These are phyloP conservation scores for Triadica sebifera DNA, from an alignment of 345 rosid genomes.

Conservation along the genomic window DNA sequence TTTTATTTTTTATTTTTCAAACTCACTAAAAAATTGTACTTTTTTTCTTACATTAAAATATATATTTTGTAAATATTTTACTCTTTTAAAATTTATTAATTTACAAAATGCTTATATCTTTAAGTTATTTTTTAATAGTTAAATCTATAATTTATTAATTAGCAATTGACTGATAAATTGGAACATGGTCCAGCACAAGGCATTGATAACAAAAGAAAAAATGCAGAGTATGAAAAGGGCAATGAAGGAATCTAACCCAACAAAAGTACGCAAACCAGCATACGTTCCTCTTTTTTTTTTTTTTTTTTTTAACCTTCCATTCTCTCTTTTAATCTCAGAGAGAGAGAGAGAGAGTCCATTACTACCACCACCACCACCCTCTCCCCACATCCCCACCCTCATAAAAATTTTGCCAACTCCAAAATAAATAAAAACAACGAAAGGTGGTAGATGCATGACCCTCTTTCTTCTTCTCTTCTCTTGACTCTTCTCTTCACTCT, in stretches of 20 bases:
- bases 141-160: too few species aligned
- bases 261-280: constrained; percentile 19
- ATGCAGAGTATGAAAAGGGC: constrained; percentile 25
- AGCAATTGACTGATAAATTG: too few species aligned
- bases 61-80: too few species aligned
- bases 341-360: too few species aligned
- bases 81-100: too few species aligned
- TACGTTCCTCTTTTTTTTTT: constrained; percentile 12
- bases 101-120: too few species aligned
- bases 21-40: too few species aligned
- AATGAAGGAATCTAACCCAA: constrained; percentile 27
- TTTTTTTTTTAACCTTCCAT: constrained; percentile 1
- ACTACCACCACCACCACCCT: constrained; percentile 17
- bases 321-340: neutral
- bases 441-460: constrained; percentile 90
- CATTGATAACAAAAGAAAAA: neutral
- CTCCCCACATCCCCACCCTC: constrained; percentile 10
- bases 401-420: constrained; percentile 4
- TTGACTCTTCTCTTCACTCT: too few species aligned
- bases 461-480: constrained; percentile 16
- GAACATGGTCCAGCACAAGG: neutral
- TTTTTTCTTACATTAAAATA: too few species aligned
- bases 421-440: constrained; percentile 24
- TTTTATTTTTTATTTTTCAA: too few species aligned
- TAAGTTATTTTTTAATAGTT: too few species aligned